Evolutionary conservation across 495 filamentous ascomycete genomes (phyloP), one percentile per base, ranked within the genome.

Genomic region (Bacidia gigantensis): DNA sequence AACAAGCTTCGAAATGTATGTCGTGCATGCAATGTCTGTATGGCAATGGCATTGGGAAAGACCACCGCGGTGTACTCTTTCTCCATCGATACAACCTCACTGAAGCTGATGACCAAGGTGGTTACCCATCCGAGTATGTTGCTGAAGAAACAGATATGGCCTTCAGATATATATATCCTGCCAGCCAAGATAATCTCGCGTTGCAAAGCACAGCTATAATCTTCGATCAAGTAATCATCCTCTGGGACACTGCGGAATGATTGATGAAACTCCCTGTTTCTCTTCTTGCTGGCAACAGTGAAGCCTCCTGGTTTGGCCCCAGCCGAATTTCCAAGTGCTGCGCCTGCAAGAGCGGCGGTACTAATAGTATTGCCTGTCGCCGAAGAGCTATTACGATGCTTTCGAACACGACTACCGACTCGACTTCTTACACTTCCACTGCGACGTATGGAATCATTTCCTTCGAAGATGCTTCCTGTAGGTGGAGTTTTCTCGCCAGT

Each of bases 51-150:
- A 67, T 99, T 99, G 43, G 89, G 92, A 65, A 99, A 96, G 1
- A 99, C 79, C 64, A 97, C 75, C 3, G 90, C 93, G 0, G 92
- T 99, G 56, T 77, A 95, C 65, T 94, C 89, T 67, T 97, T 99
- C 64, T 99, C 92, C 1, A 99, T 82, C 0, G 89, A 85, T 26
- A 97, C 87, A 46, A 99, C 83, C 64, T 99, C 92, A 62, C 97
- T 93, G 64, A 97, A 99, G 62, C 86, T 92, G 66, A 99, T 95
- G 39, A 99, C 89, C 25, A 97, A 69, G 2, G 89, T 97, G 0
- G 93, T 99, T 1, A 93, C 81, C 92, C 92, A 99, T 32, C 92
- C 92, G 32, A 99, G 75, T 48, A 99, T 99, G 62, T 99, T 99
- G 66, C 92, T 97, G 54, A 89, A 93, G 67, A 99, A 99, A 69